Evolutionary conservation across 352 stramenopile genomes (phyloP).

Genomic region (Phytophthora aleatoria): DNA sequence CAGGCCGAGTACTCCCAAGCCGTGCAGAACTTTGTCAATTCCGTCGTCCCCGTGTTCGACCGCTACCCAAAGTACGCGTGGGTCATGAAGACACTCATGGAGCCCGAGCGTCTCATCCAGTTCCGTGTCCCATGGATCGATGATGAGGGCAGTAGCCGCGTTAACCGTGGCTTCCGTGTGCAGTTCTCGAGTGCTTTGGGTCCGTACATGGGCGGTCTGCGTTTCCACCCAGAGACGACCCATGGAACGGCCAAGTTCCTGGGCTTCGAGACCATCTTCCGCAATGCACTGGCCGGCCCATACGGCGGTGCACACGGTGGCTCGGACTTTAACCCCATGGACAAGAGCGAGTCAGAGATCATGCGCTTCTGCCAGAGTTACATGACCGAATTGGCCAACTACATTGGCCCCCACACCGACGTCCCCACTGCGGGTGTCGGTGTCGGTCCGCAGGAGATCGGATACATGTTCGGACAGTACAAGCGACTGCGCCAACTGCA

Average conservation of each 20-base stretch:
- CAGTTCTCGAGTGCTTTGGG: constrained; percentile 94
- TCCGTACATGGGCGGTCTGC: constrained; percentile 96
- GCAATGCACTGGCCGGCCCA: constrained; percentile 91
- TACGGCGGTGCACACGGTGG: constrained; percentile 88
- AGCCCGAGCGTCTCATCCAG: constrained; percentile 95
- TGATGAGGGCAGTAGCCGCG: constrained; percentile 93
- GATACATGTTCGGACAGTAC: constrained; percentile 98
- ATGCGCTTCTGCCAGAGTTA: constrained; percentile 98
- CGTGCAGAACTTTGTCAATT: constrained; percentile 81
- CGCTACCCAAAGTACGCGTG: constrained; percentile 90
- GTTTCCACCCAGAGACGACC: constrained; percentile 94
- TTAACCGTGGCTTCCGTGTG: constrained; percentile 97
- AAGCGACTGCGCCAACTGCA: constrained; percentile 93
- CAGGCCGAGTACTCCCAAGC: constrained; percentile 65
- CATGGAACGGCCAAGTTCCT: constrained; percentile 90
- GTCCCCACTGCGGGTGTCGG: constrained; percentile 95
- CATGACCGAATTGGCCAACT: constrained; percentile 98
- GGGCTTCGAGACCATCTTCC: constrained; percentile 96
- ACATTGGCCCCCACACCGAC: constrained; percentile 97
- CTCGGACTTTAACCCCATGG: constrained; percentile 97
- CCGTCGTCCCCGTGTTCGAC: constrained; percentile 85
- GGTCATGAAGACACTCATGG: constrained; percentile 94
- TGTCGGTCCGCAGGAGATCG: constrained; percentile 94
- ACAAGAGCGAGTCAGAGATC: constrained; percentile 98
- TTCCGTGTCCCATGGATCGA: constrained; percentile 98